These are phyloP conservation scores for Termitomyces sp. DNA, from an alignment of 768 basidiomycete genomes.

Conservation along the genomic window DNA sequence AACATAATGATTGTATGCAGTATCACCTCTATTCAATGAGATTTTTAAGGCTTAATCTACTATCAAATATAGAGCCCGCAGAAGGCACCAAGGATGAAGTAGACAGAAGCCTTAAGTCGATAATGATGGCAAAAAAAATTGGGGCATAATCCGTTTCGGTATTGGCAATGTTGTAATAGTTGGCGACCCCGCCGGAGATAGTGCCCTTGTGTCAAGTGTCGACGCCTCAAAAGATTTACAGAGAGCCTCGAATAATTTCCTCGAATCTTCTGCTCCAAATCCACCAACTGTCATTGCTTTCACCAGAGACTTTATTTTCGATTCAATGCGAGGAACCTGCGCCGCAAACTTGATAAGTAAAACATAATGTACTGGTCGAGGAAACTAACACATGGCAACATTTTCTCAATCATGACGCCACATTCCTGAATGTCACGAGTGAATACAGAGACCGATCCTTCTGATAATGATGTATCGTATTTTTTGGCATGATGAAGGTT, in stretches of 20 bases:
- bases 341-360: neutral
- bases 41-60: neutral
- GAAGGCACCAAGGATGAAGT: neutral
- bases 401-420: conserved; percentile 29
- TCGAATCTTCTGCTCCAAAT: conserved; percentile 44
- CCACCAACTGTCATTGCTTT: conserved; percentile 41
- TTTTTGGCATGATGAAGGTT: conserved; percentile 22
- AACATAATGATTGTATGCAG: neutral
- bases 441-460: conserved; percentile 16
- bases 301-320: conserved; percentile 37
- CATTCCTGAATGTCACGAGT: conserved; percentile 34
- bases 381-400: conserved; percentile 27
- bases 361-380: neutral
- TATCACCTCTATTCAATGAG: neutral
- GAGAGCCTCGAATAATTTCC: conserved; percentile 44
- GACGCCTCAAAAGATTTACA: conserved; percentile 36
- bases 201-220: conserved; percentile 27
- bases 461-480: conserved; percentile 11
- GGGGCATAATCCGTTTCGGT: conserved; percentile 2
- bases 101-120: neutral
- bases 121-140: neutral
- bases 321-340: conserved; percentile 34
- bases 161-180: neutral
- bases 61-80: neutral
- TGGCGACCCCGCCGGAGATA: neutral